phyloP scores from a whole-genome alignment of 2,329 filamentous ascomycete species.

The Ascochyta koolunga region DNA sequence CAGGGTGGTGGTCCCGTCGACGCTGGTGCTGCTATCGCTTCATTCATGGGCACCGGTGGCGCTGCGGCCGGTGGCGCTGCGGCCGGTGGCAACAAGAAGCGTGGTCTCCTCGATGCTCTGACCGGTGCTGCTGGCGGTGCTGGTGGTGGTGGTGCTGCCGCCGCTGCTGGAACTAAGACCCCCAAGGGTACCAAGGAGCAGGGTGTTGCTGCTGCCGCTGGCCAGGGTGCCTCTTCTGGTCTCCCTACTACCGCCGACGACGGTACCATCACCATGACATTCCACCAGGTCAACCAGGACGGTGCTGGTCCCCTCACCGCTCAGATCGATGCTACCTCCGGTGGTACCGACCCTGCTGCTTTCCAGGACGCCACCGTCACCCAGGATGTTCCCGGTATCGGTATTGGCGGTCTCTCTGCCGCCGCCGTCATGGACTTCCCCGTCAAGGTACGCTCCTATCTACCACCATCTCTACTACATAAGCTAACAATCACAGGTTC shows the following conservation, averaged over 20 bases:
- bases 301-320: constrained; percentile 69
- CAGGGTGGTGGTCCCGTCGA: constrained; percentile 65
- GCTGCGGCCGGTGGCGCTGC: constrained; percentile 18
- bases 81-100: constrained; percentile 24
- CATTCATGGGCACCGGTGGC: constrained; percentile 59
- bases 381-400: constrained; percentile 65
- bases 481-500: constrained; percentile 48
- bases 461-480: not conserved
- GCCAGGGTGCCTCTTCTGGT: constrained; percentile 60
- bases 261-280: constrained; percentile 67
- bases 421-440: constrained; percentile 69
- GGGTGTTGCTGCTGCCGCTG: constrained; percentile 61
- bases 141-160: constrained; percentile 16
- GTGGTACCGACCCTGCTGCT: constrained; percentile 64
- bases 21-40: constrained; percentile 61
- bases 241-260: constrained; percentile 67
- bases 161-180: constrained; percentile 55
- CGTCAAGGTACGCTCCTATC: constrained; percentile 50
- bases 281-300: constrained; percentile 74
- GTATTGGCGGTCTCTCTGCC: constrained; percentile 63
- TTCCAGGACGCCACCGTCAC: constrained; percentile 66
- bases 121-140: constrained; percentile 22
- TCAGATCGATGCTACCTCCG: constrained; percentile 66
- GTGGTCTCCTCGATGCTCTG: constrained; percentile 36
- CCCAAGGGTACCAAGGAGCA: constrained; percentile 56